phyloP scores from a whole-genome alignment of 2,329 filamentous ascomycete genomes.

The Cladobotryum protrusum region DNA sequence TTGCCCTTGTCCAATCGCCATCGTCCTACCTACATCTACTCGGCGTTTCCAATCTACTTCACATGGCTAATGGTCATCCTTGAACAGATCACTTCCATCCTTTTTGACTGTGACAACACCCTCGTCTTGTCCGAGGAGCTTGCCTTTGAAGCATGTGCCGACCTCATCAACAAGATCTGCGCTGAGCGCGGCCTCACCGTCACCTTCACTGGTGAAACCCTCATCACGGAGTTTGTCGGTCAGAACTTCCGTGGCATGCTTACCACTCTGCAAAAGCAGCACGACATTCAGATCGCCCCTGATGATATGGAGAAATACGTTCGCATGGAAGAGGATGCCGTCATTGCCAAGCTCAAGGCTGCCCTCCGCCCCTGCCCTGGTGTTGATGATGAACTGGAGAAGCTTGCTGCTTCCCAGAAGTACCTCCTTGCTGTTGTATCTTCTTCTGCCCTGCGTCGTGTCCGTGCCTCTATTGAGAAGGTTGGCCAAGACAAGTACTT shows the following conservation, averaged over 20 bases:
- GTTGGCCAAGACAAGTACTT: conserved; percentile 78
- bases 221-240: conserved; percentile 84
- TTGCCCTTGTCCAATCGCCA: too few species aligned
- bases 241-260: conserved; percentile 96
- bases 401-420: conserved; percentile 52
- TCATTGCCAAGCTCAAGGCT: conserved; percentile 71
- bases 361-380: conserved; percentile 63
- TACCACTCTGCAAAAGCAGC: conserved; percentile 64
- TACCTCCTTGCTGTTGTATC: conserved; percentile 77
- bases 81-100: conserved; percentile 57
- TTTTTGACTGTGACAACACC: conserved; percentile 84
- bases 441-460: conserved; percentile 70
- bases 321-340: conserved; percentile 69
- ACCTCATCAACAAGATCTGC: conserved; percentile 82
- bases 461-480: conserved; percentile 72
- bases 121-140: conserved; percentile 87
- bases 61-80: background rate
- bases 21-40: background rate
- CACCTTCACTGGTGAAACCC: conserved; percentile 69
- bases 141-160: conserved; percentile 86
- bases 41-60: background rate
- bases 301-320: conserved; percentile 72
- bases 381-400: conserved; percentile 60
- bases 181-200: conserved; percentile 54
- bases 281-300: conserved; percentile 62